phyloP scores from a whole-genome alignment of 164 flowering plant genomes.

The Stephania yunnanensis region DNA sequence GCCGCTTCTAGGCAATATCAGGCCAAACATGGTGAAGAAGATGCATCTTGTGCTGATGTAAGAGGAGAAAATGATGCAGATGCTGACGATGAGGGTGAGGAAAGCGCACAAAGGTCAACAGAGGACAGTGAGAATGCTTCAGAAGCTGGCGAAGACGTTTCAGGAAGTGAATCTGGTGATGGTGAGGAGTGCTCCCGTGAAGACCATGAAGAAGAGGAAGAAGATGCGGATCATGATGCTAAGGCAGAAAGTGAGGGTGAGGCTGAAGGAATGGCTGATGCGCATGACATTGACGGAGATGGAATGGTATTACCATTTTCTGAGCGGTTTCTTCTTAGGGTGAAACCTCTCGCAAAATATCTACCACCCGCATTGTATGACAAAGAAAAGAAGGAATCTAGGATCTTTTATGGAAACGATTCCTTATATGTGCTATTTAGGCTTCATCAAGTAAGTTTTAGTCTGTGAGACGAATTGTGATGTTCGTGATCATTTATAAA shows the following conservation, averaged over 20 bases:
- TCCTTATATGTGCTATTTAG: constrained; percentile 86
- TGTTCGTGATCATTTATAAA: constrained; percentile 1
- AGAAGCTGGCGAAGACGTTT: constrained; percentile 67
- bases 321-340: constrained; percentile 52
- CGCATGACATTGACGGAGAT: constrained; percentile 70
- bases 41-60: constrained; percentile 34
- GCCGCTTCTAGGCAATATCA: constrained; percentile 37
- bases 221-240: constrained; percentile 57
- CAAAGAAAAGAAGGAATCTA: constrained; percentile 39
- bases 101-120: constrained; percentile 73
- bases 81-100: constrained; percentile 84
- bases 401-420: constrained; percentile 84
- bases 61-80: constrained; percentile 62
- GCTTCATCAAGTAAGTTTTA: constrained; percentile 78
- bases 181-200: constrained; percentile 74
- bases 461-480: neutral
- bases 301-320: constrained; percentile 46
- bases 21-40: constrained; percentile 32
- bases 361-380: constrained; percentile 39
- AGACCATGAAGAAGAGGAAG: constrained; percentile 52
- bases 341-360: constrained; percentile 74
- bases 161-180: constrained; percentile 83
- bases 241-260: constrained; percentile 95
- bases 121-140: constrained; percentile 85
- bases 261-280: constrained; percentile 85